A percentile compares a stretch with the other conserved stretches of the same genome.
Evolutionary conservation across 2,329 filamentous ascomycete species (phyloP).

Genomic region (Exserohilum turcica): DNA sequence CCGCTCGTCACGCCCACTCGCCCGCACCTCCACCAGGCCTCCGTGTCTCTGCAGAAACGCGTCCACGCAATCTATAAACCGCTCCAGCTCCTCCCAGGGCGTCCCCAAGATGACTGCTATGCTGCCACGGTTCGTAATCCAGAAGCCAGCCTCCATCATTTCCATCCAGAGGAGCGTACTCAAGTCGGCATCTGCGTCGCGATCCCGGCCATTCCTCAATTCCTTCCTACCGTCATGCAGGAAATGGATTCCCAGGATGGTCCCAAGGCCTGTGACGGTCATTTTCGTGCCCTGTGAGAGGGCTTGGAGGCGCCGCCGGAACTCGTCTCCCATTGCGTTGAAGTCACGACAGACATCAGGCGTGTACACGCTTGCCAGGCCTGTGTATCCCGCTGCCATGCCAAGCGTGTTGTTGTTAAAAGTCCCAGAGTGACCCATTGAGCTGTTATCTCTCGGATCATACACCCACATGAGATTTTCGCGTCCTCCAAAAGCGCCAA

Average conservation of each 20-base stretch:
- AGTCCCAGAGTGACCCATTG: slow-evolving; percentile 64
- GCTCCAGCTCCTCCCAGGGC: slow-evolving; percentile 40
- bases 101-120: slow-evolving; percentile 45
- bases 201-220: slow-evolving; percentile 30
- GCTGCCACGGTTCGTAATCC: slow-evolving; percentile 44
- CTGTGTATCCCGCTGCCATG: slow-evolving; percentile 61
- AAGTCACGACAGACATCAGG: slow-evolving; percentile 36
- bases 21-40: not conserved
- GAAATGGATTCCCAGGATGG: slow-evolving; percentile 47
- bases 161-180: slow-evolving; percentile 46
- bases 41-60: slow-evolving; percentile 29
- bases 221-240: slow-evolving; percentile 35
- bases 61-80: slow-evolving; percentile 33
- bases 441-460: slow-evolving; percentile 53
- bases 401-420: slow-evolving; percentile 71
- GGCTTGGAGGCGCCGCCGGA: slow-evolving; percentile 34
- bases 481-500: slow-evolving; percentile 69
- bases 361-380: slow-evolving; percentile 46
- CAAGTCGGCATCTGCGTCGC: slow-evolving; percentile 37
- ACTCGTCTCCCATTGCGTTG: slow-evolving; percentile 39
- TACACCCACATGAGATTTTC: slow-evolving; percentile 64
- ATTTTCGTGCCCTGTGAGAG: slow-evolving; percentile 42
- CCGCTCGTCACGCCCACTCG: not conserved
- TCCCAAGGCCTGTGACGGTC: slow-evolving; percentile 46
- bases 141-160: slow-evolving; percentile 47